Evolutionary conservation across 1,284 basidiomycete genomes (phyloP), one percentile per base, ranked within the genome.

Genomic region (Boletellus sp.): DNA sequence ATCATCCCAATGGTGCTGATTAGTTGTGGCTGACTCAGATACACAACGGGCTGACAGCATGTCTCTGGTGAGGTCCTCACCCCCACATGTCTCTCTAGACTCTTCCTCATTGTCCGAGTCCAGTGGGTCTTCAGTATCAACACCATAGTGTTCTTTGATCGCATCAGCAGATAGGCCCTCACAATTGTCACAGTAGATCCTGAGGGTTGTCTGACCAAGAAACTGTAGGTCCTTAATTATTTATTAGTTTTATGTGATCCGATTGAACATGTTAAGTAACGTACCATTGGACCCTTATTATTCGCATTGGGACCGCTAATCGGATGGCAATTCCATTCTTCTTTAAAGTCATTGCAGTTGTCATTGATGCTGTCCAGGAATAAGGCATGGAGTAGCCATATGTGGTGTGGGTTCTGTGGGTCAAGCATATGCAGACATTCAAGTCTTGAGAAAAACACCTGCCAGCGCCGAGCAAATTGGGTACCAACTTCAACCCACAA

Each of bases 401-500:
- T 26, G 18, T 71, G 68, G 2, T 46, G 8, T 0, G 52, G 38
- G 5, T 59, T 52, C 1, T 56, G 26, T 0, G 50, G 18, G 33
- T 69, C 30, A 0, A 74, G 60, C 6, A 54, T 41, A 36, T 69
- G 58, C 0, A 32, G 32, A 0, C 15, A 30, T 52, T 71, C 64
- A 0, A 72, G 61, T 0, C 49, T 42, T 0, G 49, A 53, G 24
- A 72, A 72, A 36, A 72, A 68, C 2, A 58, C 58, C 4, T 53
- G 36, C 70, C 71, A 72, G 24, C 50, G 47, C 1, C 37, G 13
- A 1, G 47, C 62, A 47, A 62, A 62, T 1, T 58, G 59, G 0
- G 33, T 37, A 0, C 67, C 70, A 4, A 72, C 54, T 26, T 74
- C 69, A 1, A 66, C 63, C 73, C 73, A 79, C 0, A 79, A 53